A percentile compares a stretch with the other conserved stretches of the same genome.
phyloP scores from a whole-genome alignment of 192 early-diverging fungal species.

The Allomyces macrogynus region DNA sequence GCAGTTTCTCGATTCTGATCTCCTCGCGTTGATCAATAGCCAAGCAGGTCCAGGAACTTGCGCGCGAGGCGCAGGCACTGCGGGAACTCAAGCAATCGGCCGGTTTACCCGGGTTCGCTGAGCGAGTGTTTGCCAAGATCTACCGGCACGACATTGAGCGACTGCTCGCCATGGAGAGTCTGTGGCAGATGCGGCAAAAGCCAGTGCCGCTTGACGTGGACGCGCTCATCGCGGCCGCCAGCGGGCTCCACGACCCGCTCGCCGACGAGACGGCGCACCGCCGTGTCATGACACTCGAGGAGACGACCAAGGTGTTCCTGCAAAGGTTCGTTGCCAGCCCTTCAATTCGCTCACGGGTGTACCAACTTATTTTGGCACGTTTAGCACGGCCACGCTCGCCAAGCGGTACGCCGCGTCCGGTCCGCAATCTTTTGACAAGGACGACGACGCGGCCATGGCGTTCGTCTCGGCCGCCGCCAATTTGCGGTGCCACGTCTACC shows the following conservation, averaged over 20 bases:
- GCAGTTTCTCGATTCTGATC: neutral
- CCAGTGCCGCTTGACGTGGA: conserved; percentile 36
- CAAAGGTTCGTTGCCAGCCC: conserved; percentile 37
- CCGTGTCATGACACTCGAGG: conserved; percentile 39
- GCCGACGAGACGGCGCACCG: conserved; percentile 28
- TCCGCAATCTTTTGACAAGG: conserved; percentile 75
- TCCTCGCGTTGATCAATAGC: conserved; percentile 8
- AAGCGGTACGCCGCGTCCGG: conserved; percentile 13
- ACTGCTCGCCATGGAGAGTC: conserved; percentile 60
- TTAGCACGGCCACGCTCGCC: conserved; percentile 32
- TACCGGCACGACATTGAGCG: conserved; percentile 62
- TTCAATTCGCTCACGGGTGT: too few relatives aligned
- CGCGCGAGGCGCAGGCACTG: conserved; percentile 49
- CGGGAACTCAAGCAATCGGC: conserved; percentile 39
- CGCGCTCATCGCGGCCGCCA: too few relatives aligned
- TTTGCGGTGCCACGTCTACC: conserved; percentile 62
- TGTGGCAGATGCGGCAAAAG: conserved; percentile 58
- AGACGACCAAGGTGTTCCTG: conserved; percentile 49
- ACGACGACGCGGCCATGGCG: conserved; percentile 69
- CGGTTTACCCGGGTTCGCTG: conserved; percentile 34
- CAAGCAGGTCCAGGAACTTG: conserved; percentile 51
- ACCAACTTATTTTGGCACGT: too few relatives aligned
- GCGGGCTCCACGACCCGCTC: too few relatives aligned
- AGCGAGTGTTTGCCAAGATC: conserved; percentile 53
- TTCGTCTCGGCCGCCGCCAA: conserved; percentile 91